Conservation (phyloP, 2,329 filamentous ascomycete species). For the Cryphonectria japonica region DNA sequence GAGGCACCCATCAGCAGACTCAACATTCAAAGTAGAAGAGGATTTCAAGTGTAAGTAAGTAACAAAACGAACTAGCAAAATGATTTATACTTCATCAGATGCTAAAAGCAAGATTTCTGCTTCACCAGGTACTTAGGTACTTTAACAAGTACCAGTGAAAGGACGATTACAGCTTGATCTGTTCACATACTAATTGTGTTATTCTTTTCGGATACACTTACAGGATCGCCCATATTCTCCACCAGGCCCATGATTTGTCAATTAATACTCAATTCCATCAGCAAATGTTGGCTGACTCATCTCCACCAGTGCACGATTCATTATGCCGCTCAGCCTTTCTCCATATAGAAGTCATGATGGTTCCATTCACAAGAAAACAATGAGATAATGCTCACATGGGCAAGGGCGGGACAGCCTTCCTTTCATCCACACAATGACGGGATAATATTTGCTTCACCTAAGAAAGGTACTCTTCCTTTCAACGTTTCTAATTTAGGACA, state of each 20-base stretch:
- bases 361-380: not conserved
- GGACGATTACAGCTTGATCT: fast-evolving
- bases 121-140: not conserved
- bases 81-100: not conserved
- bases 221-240: not conserved
- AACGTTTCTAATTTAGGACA: not conserved
- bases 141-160: not conserved
- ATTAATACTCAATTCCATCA: not conserved
- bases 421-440: not conserved
- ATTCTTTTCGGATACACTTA: not conserved
- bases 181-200: not conserved
- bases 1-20: not conserved
- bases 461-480: not conserved
- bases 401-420: not conserved
- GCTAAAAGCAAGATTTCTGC: not conserved
- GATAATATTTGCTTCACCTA: not conserved
- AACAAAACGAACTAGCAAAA: not conserved
- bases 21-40: not conserved
- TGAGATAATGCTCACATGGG: not conserved
- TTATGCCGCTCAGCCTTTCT: not conserved
- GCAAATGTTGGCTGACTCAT: conserved; percentile 4
- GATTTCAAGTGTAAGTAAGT: not conserved
- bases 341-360: not conserved
- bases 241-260: not conserved
- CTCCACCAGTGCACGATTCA: not conserved